Evolutionary conservation across 1,139 yeast species (phyloP).

Genomic region (Zygosaccharomyces sapae): DNA sequence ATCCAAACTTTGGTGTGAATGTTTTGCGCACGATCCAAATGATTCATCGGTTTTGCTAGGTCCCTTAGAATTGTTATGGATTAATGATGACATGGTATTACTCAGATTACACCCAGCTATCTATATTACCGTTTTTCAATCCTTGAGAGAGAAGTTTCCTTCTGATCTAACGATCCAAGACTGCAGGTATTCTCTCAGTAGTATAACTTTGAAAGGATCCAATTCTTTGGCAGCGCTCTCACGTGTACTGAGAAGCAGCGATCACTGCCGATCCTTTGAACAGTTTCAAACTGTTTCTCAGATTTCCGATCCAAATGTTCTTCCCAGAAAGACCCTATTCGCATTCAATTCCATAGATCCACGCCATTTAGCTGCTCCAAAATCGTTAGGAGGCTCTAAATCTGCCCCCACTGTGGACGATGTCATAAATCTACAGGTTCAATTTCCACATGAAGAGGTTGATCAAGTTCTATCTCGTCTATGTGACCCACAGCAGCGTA

Average conservation of each 20-base stretch:
- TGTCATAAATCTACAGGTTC: constrained; percentile 20
- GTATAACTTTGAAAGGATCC: constrained; percentile 76
- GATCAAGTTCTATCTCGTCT: constrained; percentile 37
- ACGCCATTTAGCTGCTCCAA: constrained; percentile 54
- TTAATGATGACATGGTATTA: constrained; percentile 36
- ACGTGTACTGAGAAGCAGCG: constrained; percentile 48
- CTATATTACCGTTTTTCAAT: constrained; percentile 46
- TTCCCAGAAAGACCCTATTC: constrained; percentile 58
- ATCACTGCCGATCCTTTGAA: constrained; percentile 23
- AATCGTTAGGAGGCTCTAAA: constrained; percentile 10
- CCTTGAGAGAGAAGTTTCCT: constrained; percentile 28
- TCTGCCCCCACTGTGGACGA: constrained; percentile 15
- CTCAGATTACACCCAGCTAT: constrained; percentile 72
- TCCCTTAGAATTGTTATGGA: constrained; percentile 34
- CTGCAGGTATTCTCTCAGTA: constrained; percentile 76
- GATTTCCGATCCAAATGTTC: constrained; percentile 40
- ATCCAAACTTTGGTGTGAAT: constrained; percentile 39
- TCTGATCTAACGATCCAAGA: constrained; percentile 48
- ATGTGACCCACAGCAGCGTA: constrained; percentile 46
- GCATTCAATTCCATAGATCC: constrained; percentile 66
- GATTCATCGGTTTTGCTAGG: constrained; percentile 18
- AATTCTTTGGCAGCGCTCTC: constrained; percentile 55
- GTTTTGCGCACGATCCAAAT: constrained; percentile 30
- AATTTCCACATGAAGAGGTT: constrained; percentile 25
- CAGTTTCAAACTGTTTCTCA: constrained; percentile 25